These are phyloP conservation scores for Tirmania nivea DNA, from an alignment of 495 filamentous ascomycete genomes.

Conservation along the genomic window DNA sequence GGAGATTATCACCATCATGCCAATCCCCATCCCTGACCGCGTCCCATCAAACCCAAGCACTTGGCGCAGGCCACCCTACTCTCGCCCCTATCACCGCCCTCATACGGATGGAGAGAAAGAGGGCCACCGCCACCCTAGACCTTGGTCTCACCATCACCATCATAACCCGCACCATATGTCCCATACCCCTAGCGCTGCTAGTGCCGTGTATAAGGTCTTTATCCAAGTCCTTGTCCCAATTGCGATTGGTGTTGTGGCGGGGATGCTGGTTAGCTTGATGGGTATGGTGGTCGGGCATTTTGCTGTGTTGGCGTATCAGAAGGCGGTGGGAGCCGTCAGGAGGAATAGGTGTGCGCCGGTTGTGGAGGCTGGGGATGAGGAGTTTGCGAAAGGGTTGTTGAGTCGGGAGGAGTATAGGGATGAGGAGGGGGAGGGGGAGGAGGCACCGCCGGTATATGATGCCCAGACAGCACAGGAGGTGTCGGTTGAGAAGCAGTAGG, in stretches of 20 bases:
- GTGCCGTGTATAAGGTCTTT: not conserved
- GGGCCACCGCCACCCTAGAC: not conserved
- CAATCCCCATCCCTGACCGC: not conserved
- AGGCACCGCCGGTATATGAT: not conserved
- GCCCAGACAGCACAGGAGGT: not conserved
- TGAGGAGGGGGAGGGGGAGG: not conserved
- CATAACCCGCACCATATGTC: not conserved
- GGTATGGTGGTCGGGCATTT: not conserved
- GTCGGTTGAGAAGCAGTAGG: not conserved
- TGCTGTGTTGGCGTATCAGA: not conserved
- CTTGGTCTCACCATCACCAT: not conserved
- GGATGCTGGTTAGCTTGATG: not conserved
- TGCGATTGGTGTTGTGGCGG: not conserved
- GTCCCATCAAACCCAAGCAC: not conserved
- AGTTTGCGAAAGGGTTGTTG: not conserved
- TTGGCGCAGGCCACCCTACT: not conserved
- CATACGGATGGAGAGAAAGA: not conserved
- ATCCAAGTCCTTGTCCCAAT: not conserved
- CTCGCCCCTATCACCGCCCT: not conserved
- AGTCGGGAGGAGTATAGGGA: not conserved
- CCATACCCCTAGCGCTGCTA: not conserved
- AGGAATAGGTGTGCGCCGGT: not conserved
- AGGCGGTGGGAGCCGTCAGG: not conserved
- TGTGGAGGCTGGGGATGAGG: not conserved
- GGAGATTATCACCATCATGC: not conserved